Base-by-base conservation (phyloP, 2,329 filamentous ascomycete species). In the Fusarium xylarioides region DNA sequence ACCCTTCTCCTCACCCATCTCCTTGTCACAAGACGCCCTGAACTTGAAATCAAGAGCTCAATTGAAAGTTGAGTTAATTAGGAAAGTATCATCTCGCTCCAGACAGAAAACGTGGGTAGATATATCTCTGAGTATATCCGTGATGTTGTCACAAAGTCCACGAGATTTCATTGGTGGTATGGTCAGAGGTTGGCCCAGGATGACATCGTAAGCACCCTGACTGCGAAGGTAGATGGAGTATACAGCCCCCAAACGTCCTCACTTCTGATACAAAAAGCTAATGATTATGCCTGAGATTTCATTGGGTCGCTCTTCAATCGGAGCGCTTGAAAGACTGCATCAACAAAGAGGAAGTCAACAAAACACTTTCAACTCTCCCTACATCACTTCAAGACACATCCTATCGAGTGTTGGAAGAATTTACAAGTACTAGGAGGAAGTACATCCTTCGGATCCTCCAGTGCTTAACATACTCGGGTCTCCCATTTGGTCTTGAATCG, bases 181-280 rank as follows among this genome's bases (percentile, higher is more conserved):
- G 26, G 26, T 26, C 26, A 26, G 26, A 26, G 6, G 6, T 26
- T 26, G 6, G 6, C 26, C 26, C 26, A 26, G 26, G 26, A 47
- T n/a, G 0, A 8, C 0, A 47, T 47, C 2, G 4, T 47, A 0
- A 1, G 11, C 0, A 0, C 0, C 0, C 8, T 47, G 19, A 30
- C 44, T 4, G 0, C 4, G 0, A 47, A n/a, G 0, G 44, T 26
- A 9, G 19, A 11, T n/a, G 26, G 44, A 21, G 19, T 26, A 26
- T 26, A 4, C 26, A 26, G 26, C 26, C 26, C 26, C 26, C 26
- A 26, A 26, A 26, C 26, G 26, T 26, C 26, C 26, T 26, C 26
- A 26, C 26, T 26, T 26, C 26, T 26, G 26, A 26, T 26, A 26
- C 26, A 26, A 26, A 26, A 26, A 4, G 26, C 26, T 26, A 26